Percentiles rank a stretch among this genome's conserved stretches.
Evolutionary conservation across 805 yeast species (phyloP).

Genomic region (Myxozyma sirexii): DNA sequence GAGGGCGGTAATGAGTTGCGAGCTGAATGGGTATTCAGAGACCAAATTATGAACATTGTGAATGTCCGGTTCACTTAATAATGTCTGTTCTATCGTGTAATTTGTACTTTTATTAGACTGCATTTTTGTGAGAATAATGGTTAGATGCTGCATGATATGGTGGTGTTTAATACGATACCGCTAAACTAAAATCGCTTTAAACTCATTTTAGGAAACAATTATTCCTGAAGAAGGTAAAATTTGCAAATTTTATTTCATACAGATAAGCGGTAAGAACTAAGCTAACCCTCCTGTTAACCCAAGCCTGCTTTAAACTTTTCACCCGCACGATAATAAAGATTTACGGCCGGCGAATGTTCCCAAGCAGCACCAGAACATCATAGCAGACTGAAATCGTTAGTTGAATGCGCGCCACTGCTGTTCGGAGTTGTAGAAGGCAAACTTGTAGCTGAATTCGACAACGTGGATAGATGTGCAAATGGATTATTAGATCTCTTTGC

Average conservation of each 20-base stretch:
- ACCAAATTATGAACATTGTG: conserved; percentile 21
- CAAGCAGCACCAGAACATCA: neutral
- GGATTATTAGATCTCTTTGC: conserved; percentile 68
- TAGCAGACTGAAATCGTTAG: conserved; percentile 6
- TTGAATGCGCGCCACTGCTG: neutral
- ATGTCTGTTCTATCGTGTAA: neutral
- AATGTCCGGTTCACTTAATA: conserved; percentile 10
- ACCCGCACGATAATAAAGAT: no score
- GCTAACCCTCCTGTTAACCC: no score
- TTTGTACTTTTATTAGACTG: neutral
- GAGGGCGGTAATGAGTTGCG: conserved; percentile 32
- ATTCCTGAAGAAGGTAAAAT: no score
- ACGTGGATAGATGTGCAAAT: conserved; percentile 50
- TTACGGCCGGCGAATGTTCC: no score
- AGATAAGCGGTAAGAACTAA: no score
- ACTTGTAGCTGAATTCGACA: neutral
- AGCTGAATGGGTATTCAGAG: conserved; percentile 22
- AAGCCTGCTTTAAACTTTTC: no score
- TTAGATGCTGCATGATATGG: no score
- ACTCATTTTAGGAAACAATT: no score
- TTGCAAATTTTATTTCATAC: no score
- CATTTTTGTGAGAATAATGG: neutral
- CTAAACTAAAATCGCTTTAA: no score
- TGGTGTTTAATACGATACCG: no score
- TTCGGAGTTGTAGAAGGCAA: neutral